Conservation (phyloP, 1,139 yeast species). For the Scheffersomyces parashehatae region DNA sequence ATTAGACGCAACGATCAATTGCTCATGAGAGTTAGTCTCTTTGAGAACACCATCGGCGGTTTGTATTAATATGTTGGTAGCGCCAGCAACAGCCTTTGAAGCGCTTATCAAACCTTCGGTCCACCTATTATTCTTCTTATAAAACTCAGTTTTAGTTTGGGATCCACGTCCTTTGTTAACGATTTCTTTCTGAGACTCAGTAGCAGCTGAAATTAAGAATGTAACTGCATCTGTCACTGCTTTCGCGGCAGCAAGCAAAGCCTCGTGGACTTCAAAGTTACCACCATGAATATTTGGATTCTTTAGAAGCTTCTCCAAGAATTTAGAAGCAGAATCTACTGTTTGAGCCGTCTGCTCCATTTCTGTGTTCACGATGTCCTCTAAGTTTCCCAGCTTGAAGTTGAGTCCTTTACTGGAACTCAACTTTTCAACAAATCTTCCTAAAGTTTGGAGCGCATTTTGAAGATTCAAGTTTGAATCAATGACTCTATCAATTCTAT, state of each 20-base stretch:
- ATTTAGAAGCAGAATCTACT: slow-evolving; percentile 65
- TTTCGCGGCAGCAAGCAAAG: slow-evolving; percentile 75
- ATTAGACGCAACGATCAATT: slow-evolving; percentile 85
- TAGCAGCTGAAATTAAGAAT: slow-evolving; percentile 70
- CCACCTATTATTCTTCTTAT: slow-evolving; percentile 89
- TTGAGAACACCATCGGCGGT: slow-evolving; percentile 85
- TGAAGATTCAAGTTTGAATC: slow-evolving; percentile 76
- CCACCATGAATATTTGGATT: slow-evolving; percentile 59
- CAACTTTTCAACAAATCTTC: slow-evolving; percentile 57
- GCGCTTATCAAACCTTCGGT: slow-evolving; percentile 93
- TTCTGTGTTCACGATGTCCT: slow-evolving; percentile 70
- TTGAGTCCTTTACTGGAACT: slow-evolving; percentile 43
- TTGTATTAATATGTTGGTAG: slow-evolving; percentile 76
- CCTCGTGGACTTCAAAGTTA: slow-evolving; percentile 73
- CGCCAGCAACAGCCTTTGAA: slow-evolving; percentile 83
- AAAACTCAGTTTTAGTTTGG: slow-evolving; percentile 71
- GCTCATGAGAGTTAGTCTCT: slow-evolving; percentile 68
- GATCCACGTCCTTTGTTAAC: slow-evolving; percentile 71
- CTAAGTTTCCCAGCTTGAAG: slow-evolving; percentile 56
- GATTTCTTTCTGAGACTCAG: slow-evolving; percentile 81
- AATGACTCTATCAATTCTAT: slow-evolving; percentile 74
- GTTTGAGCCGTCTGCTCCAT: slow-evolving; percentile 72
- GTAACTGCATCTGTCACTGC: slow-evolving; percentile 82
- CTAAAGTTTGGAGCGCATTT: slow-evolving; percentile 62
- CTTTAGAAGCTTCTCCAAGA: slow-evolving; percentile 54